Evolutionary conservation across 176 grass and related monocot genomes (phyloP), one percentile per base, ranked within the genome.

Genomic region (Puccinellia tenuiflora): DNA sequence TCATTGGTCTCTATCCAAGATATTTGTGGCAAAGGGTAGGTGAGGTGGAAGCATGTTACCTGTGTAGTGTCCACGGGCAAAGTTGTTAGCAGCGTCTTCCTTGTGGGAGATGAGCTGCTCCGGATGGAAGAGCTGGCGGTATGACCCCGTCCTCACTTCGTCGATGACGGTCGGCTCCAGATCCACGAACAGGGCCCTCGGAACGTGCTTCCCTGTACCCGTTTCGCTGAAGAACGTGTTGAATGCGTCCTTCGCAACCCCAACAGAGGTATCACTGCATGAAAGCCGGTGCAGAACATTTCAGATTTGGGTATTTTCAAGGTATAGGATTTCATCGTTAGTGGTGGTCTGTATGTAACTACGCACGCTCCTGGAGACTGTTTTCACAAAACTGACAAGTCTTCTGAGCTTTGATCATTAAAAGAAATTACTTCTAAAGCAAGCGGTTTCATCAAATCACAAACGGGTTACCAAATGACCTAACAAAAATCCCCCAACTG

Each of bases 141-240:
- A 94, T 1, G 65, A 7, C 33, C 92, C 92, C 0, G 89, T 85
- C 88, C 84, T 94, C 51, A 94, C 92, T 29, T 94, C 89, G 37
- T 94, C 92, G 12, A 94, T 92, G 28, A 94, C 92, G 7, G 89
- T 85, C 21, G 92, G 92, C 80, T 94, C 92, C 71, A 94, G 84
- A 46, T 94, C 92, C 11, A 94, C 89, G 39, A 94, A 92, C 71
- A 94, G 24, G 15, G 92, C 92, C 81, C 92, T 92, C 10, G 92
- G 92, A 10, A 94, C 92, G 5, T 92, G 92, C 79, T 94, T 94
- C 46, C 92, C 92, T 18, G 89, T 74, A n/a, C 92, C 52, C 1
- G 92, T 94, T 69, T 94, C 92, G 10, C 92, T 92, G 80, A 94
- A 94, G 89, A 94, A 94, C 29, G 92, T 94, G 89, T 94, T 94